A percentile compares a stretch with the other conserved stretches of the same genome.
Conservation (phyloP, 768 basidiomycete species). For the Obba rivulosa region DNA sequence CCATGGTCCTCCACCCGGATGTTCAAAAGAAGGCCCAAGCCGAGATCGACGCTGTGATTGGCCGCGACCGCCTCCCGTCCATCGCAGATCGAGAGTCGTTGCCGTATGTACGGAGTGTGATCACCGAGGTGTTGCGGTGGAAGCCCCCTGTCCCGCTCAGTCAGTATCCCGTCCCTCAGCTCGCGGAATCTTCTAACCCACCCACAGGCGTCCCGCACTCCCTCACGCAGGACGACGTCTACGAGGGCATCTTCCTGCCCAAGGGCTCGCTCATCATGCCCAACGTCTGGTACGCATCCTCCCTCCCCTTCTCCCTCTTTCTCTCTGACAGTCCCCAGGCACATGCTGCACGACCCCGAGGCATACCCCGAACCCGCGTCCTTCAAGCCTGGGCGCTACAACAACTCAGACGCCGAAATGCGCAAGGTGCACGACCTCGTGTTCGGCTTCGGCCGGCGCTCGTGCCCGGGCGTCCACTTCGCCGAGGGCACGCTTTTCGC, state of each 20-base stretch:
- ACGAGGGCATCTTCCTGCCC: constrained; percentile 35
- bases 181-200: no score
- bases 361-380: constrained; percentile 26
- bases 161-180: no score
- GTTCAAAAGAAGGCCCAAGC: constrained; percentile 43
- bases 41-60: constrained; percentile 54
- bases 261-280: constrained; percentile 35
- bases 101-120: constrained; percentile 48
- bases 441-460: constrained; percentile 31
- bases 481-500: constrained; percentile 5
- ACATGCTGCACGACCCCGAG: constrained; percentile 26
- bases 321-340: constrained; percentile 1
- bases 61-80: constrained; percentile 47
- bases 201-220: constrained; percentile 31
- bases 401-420: constrained; percentile 17
- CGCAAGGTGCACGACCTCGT: constrained; percentile 12
- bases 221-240: constrained; percentile 35
- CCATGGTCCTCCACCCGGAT: constrained; percentile 4
- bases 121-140: constrained; percentile 49
- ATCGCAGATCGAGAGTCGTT: constrained; percentile 44
- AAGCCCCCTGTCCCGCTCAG: constrained; percentile 20
- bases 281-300: constrained; percentile 29
- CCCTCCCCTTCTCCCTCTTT: background rate
- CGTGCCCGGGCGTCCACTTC: constrained; percentile 5
- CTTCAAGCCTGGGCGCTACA: constrained; percentile 30